phyloP scores from a whole-genome alignment of 441 rosid genomes.

The Erodium moschatum region DNA sequence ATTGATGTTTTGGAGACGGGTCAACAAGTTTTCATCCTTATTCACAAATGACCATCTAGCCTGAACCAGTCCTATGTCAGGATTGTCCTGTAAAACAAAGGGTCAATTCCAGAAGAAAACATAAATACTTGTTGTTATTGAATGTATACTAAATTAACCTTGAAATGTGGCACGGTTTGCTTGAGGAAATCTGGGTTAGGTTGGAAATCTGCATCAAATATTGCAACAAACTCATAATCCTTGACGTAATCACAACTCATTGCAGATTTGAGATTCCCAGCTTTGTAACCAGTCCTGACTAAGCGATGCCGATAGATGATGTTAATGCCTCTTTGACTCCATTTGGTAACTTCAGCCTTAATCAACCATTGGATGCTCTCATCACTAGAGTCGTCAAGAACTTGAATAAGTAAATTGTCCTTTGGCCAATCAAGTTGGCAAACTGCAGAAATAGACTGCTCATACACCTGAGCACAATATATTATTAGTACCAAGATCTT shows the following conservation, averaged over 20 bases:
- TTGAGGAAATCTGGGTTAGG: slow-evolving; percentile 74
- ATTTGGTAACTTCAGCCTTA: slow-evolving; percentile 53
- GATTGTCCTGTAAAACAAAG: slow-evolving; percentile 48
- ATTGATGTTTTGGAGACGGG: slow-evolving; percentile 85
- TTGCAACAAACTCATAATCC: slow-evolving; percentile 75
- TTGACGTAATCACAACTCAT: slow-evolving; percentile 73
- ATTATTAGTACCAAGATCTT: background rate
- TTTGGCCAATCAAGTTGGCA: slow-evolving; percentile 92
- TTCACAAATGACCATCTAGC: slow-evolving; percentile 90
- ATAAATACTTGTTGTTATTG: background rate
- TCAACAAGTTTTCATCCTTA: slow-evolving; percentile 83
- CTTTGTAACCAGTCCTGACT: slow-evolving; percentile 83
- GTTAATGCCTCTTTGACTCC: slow-evolving; percentile 71
- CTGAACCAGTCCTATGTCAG: slow-evolving; percentile 86
- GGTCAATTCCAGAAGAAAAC: background rate
- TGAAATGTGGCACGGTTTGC: slow-evolving; percentile 76
- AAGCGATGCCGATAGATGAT: slow-evolving; percentile 71
- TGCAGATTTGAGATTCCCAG: slow-evolving; percentile 94
- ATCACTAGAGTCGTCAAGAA: slow-evolving; percentile 83
- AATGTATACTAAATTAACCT: slow-evolving; percentile 36
- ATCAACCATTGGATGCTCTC: slow-evolving; percentile 64
- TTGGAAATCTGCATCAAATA: slow-evolving; percentile 86
- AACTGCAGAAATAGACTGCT: slow-evolving; percentile 85
- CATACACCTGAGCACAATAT: slow-evolving; percentile 51
- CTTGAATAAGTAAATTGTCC: slow-evolving; percentile 64